Evolutionary conservation across 106 monocot species (phyloP).

Genomic region (Chionographis japonica): DNA sequence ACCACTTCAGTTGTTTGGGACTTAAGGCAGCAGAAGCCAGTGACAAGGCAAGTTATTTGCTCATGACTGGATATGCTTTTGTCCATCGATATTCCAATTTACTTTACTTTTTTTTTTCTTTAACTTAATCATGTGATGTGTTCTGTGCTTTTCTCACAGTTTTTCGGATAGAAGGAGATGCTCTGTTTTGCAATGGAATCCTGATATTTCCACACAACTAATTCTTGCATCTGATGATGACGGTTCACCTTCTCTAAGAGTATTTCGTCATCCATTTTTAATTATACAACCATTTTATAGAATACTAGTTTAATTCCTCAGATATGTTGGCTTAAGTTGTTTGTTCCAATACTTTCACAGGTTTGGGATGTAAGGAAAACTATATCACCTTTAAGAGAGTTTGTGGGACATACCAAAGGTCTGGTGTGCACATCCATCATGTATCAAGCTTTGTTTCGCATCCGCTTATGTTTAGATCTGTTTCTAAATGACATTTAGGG

Average conservation of each 20-base stretch:
- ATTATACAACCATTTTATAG: neutral
- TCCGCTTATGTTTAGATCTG: neutral
- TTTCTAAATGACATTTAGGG: too few species aligned
- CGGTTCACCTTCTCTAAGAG: slow-evolving; percentile 71
- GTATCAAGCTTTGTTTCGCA: slow-evolving; percentile 1
- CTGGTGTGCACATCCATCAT: neutral
- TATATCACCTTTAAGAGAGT: slow-evolving; percentile 82
- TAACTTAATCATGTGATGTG: slow-evolving; percentile 5
- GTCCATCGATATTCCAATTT: too few species aligned
- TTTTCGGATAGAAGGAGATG: slow-evolving; percentile 84
- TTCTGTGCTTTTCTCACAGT: slow-evolving; percentile 32
- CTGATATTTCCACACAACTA: slow-evolving; percentile 84
- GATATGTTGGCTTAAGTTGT: neutral
- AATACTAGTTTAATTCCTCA: neutral
- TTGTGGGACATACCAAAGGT: slow-evolving; percentile 98
- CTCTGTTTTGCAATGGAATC: slow-evolving; percentile 99
- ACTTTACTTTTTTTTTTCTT: too few species aligned
- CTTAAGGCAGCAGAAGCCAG: slow-evolving; percentile 70
- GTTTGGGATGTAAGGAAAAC: slow-evolving; percentile 99
- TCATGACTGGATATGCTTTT: neutral
- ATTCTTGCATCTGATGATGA: slow-evolving; percentile 96
- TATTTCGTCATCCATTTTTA: slow-evolving; percentile 14
- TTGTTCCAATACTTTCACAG: slow-evolving; percentile 26
- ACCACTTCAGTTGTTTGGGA: slow-evolving; percentile 88
- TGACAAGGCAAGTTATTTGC: slow-evolving; percentile 62